phyloP scores from a whole-genome alignment of 345 rosid species.

The Cardiospermum halicacabum region DNA sequence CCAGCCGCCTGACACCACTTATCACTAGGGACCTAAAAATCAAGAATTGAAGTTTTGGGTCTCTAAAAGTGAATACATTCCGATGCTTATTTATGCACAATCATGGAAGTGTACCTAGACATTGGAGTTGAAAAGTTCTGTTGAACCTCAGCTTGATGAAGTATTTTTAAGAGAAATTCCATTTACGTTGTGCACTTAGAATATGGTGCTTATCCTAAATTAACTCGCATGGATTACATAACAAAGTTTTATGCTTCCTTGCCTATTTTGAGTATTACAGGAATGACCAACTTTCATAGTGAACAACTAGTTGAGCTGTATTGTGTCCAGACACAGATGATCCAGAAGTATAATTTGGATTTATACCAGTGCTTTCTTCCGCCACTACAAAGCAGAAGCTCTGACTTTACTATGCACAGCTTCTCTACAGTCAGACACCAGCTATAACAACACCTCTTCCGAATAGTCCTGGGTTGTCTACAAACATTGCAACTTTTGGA shows the following conservation, averaged over 20 bases:
- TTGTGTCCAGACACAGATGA: slow-evolving; percentile 90
- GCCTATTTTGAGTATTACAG: slow-evolving; percentile 93
- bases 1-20: slow-evolving; percentile 77
- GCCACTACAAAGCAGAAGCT: too few species aligned
- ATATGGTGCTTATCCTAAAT: slow-evolving; percentile 71
- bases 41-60: slow-evolving; percentile 80
- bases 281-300: slow-evolving; percentile 59
- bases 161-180: slow-evolving; percentile 78
- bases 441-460: slow-evolving; percentile 57
- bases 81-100: slow-evolving; percentile 63
- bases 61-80: slow-evolving; percentile 68
- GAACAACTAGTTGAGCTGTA: slow-evolving; percentile 66
- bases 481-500: slow-evolving; percentile 43
- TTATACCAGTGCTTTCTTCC: slow-evolving; percentile 78
- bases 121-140: slow-evolving; percentile 66
- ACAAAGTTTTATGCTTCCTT: slow-evolving; percentile 81
- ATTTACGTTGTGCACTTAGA: slow-evolving; percentile 77
- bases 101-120: slow-evolving; percentile 78
- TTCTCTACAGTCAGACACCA: too few species aligned
- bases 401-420: too few species aligned
- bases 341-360: slow-evolving; percentile 89
- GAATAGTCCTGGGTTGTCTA: slow-evolving; percentile 51
- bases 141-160: slow-evolving; percentile 49
- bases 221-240: slow-evolving; percentile 69
- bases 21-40: slow-evolving; percentile 89